Conservation (phyloP, 192 early-diverging fungal species). For the Coemansia sp. region DNA sequence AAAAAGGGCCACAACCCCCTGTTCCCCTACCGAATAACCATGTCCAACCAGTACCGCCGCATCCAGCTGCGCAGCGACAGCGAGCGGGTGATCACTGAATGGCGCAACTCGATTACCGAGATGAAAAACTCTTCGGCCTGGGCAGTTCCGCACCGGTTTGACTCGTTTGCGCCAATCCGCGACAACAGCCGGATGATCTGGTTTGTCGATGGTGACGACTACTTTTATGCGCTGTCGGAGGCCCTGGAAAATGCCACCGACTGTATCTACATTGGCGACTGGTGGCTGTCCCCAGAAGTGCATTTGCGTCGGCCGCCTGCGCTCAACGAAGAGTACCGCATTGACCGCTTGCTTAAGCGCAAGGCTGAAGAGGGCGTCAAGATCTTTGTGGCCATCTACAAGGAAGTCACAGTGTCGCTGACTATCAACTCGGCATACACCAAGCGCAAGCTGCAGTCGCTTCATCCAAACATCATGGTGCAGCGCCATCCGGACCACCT, state of each 20-base stretch:
- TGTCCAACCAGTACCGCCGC: conserved; percentile 59
- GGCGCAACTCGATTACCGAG: conserved; percentile 59
- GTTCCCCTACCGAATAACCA: conserved; percentile 60
- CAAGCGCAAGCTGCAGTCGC: conserved; percentile 64
- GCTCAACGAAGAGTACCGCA: conserved; percentile 71
- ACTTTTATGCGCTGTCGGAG: conserved; percentile 72
- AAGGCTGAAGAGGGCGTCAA: conserved; percentile 81
- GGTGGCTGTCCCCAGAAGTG: conserved; percentile 90
- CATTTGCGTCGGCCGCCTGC: conserved; percentile 73
- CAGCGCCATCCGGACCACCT: conserved; percentile 79
- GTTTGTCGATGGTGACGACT: conserved; percentile 76
- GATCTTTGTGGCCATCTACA: conserved; percentile 83
- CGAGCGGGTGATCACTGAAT: conserved; percentile 66
- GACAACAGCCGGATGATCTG: conserved; percentile 61
- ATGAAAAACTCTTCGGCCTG: conserved; percentile 63
- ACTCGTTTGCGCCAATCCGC: conserved; percentile 74
- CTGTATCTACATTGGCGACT: conserved; percentile 73
- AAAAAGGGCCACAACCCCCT: conserved; percentile 54
- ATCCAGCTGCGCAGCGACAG: conserved; percentile 70
- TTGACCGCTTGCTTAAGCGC: conserved; percentile 74
- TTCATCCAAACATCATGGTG: conserved; percentile 78
- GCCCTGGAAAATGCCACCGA: conserved; percentile 67
- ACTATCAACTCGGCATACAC: conserved; percentile 71
- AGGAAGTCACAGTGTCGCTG: conserved; percentile 73
- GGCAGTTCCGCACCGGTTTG: conserved; percentile 63